Conservation (phyloP, 2,329 filamentous ascomycete species). For the Penicillium sp. region DNA sequence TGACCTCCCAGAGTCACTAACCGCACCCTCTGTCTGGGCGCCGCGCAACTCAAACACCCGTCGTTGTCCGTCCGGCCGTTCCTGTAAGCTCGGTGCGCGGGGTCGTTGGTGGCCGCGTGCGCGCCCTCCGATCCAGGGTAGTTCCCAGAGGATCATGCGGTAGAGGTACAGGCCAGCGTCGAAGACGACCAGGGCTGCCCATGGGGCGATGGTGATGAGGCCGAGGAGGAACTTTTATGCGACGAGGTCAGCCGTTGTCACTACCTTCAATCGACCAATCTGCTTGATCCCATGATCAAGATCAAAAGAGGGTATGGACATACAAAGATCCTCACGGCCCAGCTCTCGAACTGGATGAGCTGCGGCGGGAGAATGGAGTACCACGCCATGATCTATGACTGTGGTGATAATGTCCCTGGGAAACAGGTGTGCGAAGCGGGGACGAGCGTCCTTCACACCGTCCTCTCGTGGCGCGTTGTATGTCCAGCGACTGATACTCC, state of each 20-base stretch:
- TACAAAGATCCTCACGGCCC: slow-evolving; percentile 65
- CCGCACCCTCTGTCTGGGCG: slow-evolving; percentile 20
- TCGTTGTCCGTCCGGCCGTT: slow-evolving; percentile 54
- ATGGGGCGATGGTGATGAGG: slow-evolving; percentile 63
- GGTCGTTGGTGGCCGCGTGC: slow-evolving; percentile 54
- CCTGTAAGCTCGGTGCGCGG: slow-evolving; percentile 62
- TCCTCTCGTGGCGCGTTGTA: not conserved
- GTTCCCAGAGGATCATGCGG: slow-evolving; percentile 58
- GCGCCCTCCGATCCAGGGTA: slow-evolving; percentile 57
- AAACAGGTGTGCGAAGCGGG: not conserved
- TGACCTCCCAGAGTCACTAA: slow-evolving; percentile 5
- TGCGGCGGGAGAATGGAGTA: slow-evolving; percentile 65
- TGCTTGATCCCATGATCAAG: not conserved
- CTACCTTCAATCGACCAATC: not conserved
- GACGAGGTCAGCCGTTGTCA: slow-evolving; percentile 3
- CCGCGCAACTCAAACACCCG: slow-evolving; percentile 33
- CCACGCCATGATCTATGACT: slow-evolving; percentile 56
- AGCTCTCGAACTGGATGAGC: slow-evolving; percentile 61
- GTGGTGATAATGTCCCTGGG: not conserved
- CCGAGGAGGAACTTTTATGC: slow-evolving; percentile 59
- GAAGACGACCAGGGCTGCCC: slow-evolving; percentile 63
- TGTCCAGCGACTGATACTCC: not conserved
- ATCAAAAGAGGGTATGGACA: slow-evolving; percentile 27
- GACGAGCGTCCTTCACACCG: not conserved
- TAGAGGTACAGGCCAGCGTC: slow-evolving; percentile 64